Evolutionary conservation across 208 protist species (phyloP).

Genomic region (Plasmodiophora brassicae): DNA sequence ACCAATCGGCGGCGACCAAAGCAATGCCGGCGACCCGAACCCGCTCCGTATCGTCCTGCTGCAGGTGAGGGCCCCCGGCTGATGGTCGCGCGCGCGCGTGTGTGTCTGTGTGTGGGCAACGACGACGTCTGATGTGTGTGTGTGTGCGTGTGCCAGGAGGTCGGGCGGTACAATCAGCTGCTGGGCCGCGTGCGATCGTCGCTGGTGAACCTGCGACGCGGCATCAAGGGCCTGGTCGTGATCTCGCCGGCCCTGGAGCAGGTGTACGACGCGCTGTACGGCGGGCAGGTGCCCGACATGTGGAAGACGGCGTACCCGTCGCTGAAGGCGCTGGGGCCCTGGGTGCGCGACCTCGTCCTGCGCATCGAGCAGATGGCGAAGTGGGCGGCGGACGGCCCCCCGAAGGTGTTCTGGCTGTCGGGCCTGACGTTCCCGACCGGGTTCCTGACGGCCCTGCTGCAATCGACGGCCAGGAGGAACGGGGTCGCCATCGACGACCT

Average conservation of each 20-base stretch:
- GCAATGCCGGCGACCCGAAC: conserved; percentile 75
- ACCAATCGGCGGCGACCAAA: conserved; percentile 75
- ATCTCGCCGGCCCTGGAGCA: conserved; percentile 91
- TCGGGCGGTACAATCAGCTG: conserved; percentile 91
- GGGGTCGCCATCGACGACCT: conserved; percentile 90
- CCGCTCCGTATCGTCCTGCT: conserved; percentile 91
- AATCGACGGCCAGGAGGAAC: conserved; percentile 79
- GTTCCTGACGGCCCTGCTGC: conserved; percentile 93
- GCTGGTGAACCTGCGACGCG: conserved; percentile 80
- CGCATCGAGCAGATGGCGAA: conserved; percentile 82
- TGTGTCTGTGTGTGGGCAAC: too few species aligned
- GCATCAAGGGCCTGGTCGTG: conserved; percentile 91
- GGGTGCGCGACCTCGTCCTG: conserved; percentile 85
- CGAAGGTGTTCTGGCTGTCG: conserved; percentile 91
- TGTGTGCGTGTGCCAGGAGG: too few species aligned
- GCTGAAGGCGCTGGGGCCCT: conserved; percentile 88
- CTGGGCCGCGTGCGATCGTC: conserved; percentile 77
- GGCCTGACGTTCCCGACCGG: conserved; percentile 97
- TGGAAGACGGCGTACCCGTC: conserved; percentile 94
- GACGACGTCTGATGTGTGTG: too few species aligned
- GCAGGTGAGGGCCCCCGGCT: too few species aligned
- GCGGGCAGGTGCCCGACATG: conserved; percentile 78
- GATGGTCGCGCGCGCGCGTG: too few species aligned
- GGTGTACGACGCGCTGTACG: conserved; percentile 78
- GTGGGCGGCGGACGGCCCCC: conserved; percentile 77